phyloP scores from a whole-genome alignment of 768 basidiomycete species.

The Psilocybe sp. region DNA sequence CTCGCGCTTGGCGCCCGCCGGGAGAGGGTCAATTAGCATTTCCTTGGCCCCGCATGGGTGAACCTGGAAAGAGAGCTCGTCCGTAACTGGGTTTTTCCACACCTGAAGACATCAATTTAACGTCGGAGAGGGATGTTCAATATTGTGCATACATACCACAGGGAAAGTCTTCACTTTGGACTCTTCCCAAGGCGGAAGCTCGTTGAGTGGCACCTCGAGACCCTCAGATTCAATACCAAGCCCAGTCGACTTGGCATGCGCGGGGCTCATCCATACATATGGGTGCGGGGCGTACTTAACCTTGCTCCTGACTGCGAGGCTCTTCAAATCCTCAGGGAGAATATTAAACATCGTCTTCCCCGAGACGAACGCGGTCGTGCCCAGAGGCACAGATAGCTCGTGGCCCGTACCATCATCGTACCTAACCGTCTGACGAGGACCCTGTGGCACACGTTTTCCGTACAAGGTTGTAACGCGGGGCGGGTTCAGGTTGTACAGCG shows the following conservation, averaged over 20 bases:
- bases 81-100: constrained; percentile 91
- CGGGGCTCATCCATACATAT: constrained; percentile 84
- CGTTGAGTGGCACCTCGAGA: constrained; percentile 56
- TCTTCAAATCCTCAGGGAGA: constrained; percentile 66
- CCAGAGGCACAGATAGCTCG: constrained; percentile 74
- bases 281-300: constrained; percentile 83
- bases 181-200: constrained; percentile 80
- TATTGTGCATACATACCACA: constrained; percentile 34
- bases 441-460: constrained; percentile 67
- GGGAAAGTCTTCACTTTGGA: constrained; percentile 68
- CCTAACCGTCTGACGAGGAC: constrained; percentile 55
- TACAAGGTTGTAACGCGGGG: constrained; percentile 85
- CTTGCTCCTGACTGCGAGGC: constrained; percentile 68
- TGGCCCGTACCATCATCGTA: constrained; percentile 89
- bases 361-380: constrained; percentile 79
- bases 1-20: constrained; percentile 49
- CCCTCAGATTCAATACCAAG: constrained; percentile 79
- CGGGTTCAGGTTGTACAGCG: constrained; percentile 68
- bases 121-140: background rate
- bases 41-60: constrained; percentile 77
- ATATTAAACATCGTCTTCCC: constrained; percentile 84
- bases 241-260: constrained; percentile 70
- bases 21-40: constrained; percentile 68
- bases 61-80: constrained; percentile 80
- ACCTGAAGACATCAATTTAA: constrained; percentile 36